Evolutionary conservation across 306 rosid genomes (phyloP).

Genomic region (Dryas drummondii): DNA sequence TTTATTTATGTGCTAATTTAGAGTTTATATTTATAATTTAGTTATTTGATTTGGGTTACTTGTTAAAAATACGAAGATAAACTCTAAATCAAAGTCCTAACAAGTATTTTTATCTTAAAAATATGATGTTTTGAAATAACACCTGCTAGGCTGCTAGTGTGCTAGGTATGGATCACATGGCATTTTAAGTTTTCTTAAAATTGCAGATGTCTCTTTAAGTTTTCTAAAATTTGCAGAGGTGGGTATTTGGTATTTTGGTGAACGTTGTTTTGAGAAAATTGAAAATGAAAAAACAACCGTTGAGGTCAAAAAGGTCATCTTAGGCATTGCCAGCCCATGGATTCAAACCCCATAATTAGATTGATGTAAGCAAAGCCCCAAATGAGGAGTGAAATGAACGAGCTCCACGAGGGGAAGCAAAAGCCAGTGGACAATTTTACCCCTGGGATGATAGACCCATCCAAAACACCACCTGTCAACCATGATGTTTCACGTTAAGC

Average conservation of each 20-base stretch:
- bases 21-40: too few relatives aligned
- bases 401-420: constrained; percentile 40
- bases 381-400: constrained; percentile 27
- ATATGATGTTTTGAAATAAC: too few relatives aligned
- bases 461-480: constrained; percentile 49
- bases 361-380: constrained; percentile 30
- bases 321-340: constrained; percentile 18
- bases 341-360: constrained; percentile 30
- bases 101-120: too few relatives aligned
- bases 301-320: constrained; percentile 37
- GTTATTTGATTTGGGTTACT: too few relatives aligned
- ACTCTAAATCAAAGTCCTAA: too few relatives aligned
- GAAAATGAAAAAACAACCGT: constrained; percentile 11
- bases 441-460: constrained; percentile 32
- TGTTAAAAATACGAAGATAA: too few relatives aligned
- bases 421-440: constrained; percentile 27
- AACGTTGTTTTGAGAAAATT: background rate
- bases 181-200: background rate
- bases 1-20: too few relatives aligned
- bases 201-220: background rate
- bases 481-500: constrained; percentile 70
- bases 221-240: too few relatives aligned
- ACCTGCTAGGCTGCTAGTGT: background rate
- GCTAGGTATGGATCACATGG: background rate
- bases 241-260: too few relatives aligned